A percentile compares a stretch with the other conserved stretches of the same genome.
Evolutionary conservation across 1,284 basidiomycete genomes (phyloP).

Genomic region (Fomitopsis pinicola): DNA sequence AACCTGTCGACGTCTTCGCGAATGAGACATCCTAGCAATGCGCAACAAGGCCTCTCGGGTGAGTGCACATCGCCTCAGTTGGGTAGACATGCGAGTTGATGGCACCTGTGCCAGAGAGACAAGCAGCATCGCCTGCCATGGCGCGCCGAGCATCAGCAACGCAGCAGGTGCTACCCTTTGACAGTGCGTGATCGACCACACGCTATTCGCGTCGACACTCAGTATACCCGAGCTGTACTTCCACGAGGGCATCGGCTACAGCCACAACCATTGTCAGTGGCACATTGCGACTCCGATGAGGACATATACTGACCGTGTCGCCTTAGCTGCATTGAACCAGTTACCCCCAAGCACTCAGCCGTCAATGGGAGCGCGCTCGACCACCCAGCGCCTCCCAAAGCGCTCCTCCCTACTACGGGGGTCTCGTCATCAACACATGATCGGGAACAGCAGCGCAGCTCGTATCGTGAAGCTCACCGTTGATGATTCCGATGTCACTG

Average conservation of each 20-base stretch:
- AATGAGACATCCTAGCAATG: constrained; percentile 45
- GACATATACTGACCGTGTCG: not conserved
- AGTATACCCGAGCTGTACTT: constrained; percentile 35
- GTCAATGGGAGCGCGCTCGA: constrained; percentile 44
- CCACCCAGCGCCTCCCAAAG: constrained; percentile 45
- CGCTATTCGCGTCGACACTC: constrained; percentile 40
- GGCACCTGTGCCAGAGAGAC: constrained; percentile 19
- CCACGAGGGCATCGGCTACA: constrained; percentile 41
- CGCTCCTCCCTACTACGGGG: constrained; percentile 60
- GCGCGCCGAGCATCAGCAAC: constrained; percentile 66
- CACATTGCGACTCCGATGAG: not conserved
- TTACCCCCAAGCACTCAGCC: constrained; percentile 46
- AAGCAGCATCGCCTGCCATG: constrained; percentile 38
- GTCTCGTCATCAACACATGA: constrained; percentile 43
- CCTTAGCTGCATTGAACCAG: constrained; percentile 52
- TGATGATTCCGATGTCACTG: constrained; percentile 46
- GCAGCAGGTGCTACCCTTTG: constrained; percentile 59
- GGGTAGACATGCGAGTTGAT: not conserved
- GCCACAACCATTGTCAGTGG: constrained; percentile 37
- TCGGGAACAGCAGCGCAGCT: constrained; percentile 34
- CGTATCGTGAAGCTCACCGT: constrained; percentile 51
- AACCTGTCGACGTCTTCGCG: constrained; percentile 45
- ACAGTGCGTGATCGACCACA: constrained; percentile 60
- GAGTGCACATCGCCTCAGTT: constrained; percentile 13
- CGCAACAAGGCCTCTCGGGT: constrained; percentile 50